A percentile compares a stretch with the other conserved stretches of the same genome.
These are phyloP conservation scores for Geoglossum glabrum DNA, from an alignment of 495 filamentous ascomycete genomes.

Conservation along the genomic window DNA sequence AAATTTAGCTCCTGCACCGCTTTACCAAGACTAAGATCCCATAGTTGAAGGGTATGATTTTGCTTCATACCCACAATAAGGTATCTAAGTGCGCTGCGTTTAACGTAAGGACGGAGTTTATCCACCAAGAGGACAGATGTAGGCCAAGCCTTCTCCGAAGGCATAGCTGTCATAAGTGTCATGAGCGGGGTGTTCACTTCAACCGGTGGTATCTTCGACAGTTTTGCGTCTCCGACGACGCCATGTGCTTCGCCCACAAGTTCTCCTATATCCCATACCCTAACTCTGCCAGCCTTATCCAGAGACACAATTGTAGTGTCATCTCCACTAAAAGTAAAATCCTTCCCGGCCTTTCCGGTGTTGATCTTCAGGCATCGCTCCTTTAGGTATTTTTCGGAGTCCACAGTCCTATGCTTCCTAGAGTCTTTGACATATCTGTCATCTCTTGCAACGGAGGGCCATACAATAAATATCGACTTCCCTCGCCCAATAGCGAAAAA, in stretches of 20 bases:
- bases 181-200: slow-evolving; percentile 62
- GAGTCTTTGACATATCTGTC: slow-evolving; percentile 43
- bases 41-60: slow-evolving; percentile 95
- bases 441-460: slow-evolving; percentile 53
- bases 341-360: slow-evolving; percentile 94
- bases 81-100: slow-evolving; percentile 71
- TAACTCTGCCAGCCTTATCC: slow-evolving; percentile 83
- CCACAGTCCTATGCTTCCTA: slow-evolving; percentile 42
- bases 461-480: slow-evolving; percentile 85
- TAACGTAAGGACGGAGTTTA: slow-evolving; percentile 76
- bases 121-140: slow-evolving; percentile 91
- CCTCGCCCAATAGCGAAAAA: slow-evolving; percentile 90
- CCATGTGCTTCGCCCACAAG: slow-evolving; percentile 39
- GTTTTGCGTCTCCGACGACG: slow-evolving; percentile 20
- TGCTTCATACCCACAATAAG: slow-evolving; percentile 96
- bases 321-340: slow-evolving; percentile 93
- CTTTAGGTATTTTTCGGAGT: slow-evolving; percentile 67
- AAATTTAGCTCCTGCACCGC: slow-evolving; percentile 93
- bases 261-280: slow-evolving; percentile 89
- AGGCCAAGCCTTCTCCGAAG: slow-evolving; percentile 77
- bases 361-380: slow-evolving; percentile 78
- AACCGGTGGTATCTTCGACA: slow-evolving; percentile 31
- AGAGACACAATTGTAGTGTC: slow-evolving; percentile 86
- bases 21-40: slow-evolving; percentile 90
- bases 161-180: slow-evolving; percentile 56